phyloP scores from a whole-genome alignment of 2,329 filamentous ascomycete species.

The Dactylellina drechsleri region DNA sequence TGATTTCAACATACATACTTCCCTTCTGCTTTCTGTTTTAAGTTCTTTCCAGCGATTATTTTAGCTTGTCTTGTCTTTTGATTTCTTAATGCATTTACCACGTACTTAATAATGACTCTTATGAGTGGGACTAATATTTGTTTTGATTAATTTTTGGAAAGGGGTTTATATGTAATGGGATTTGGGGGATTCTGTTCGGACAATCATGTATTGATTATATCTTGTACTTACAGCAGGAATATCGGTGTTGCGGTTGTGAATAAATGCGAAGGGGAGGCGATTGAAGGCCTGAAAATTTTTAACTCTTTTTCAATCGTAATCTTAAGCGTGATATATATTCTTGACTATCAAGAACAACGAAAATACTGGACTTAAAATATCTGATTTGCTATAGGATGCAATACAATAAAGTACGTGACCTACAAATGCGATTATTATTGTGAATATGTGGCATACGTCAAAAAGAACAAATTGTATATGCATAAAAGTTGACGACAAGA shows the following conservation, averaged over 20 bases:
- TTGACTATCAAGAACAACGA: too few relatives aligned
- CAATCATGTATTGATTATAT: constrained; percentile 9
- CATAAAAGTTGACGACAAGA: too few relatives aligned
- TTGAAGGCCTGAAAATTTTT: background rate
- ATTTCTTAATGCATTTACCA: constrained; percentile 3
- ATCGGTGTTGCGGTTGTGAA: background rate
- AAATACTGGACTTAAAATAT: too few relatives aligned
- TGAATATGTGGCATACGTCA: too few relatives aligned
- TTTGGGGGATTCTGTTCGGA: background rate
- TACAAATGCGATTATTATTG: too few relatives aligned
- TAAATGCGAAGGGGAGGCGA: constrained; percentile 1
- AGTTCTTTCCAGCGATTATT: constrained; percentile 1
- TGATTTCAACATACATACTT: background rate
- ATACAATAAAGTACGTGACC: background rate
- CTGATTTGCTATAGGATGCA: too few relatives aligned
- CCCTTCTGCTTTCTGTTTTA: constrained; percentile 11
- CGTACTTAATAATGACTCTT: background rate
- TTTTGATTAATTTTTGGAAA: constrained; percentile 5
- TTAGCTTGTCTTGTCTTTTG: background rate
- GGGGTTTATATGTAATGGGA: background rate
- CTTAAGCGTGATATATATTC: background rate
- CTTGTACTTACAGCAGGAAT: constrained; percentile 3
- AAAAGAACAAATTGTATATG: background rate
- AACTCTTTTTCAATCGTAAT: background rate
- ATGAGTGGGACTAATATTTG: constrained; percentile 11